Conservation (phyloP, 2,329 filamentous ascomycete genomes). For the Botrytis sinoallii region DNA sequence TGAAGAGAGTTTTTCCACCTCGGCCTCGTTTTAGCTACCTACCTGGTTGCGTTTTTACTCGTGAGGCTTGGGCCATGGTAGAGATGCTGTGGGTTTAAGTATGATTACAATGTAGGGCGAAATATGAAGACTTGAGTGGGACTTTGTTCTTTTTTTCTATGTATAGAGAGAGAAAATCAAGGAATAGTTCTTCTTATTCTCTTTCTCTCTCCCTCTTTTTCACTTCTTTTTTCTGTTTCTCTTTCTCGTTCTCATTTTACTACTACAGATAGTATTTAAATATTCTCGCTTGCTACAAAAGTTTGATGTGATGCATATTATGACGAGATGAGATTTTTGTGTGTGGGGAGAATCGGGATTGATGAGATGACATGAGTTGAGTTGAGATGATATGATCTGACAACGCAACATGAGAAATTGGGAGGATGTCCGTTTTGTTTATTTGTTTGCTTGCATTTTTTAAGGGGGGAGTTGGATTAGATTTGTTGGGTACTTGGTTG, state of each 20-base stretch:
- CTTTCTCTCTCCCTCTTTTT: neutral
- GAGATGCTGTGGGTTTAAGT: neutral
- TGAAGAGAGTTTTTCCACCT: neutral
- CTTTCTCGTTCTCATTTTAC: neutral
- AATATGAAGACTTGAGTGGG: too few species aligned
- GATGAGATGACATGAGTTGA: neutral
- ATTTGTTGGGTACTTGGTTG: too few species aligned
- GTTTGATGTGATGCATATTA: neutral
- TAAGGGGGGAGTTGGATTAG: too few species aligned
- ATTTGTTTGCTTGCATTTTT: too few species aligned
- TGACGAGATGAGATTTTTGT: neutral
- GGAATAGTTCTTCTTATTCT: neutral
- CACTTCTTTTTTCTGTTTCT: neutral
- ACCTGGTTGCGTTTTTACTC: neutral
- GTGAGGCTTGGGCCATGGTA: neutral
- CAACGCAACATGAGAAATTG: neutral
- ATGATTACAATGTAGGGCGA: too few species aligned
- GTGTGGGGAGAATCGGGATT: too few species aligned
- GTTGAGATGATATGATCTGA: neutral
- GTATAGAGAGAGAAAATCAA: neutral
- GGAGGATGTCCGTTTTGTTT: neutral
- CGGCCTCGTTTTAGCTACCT: too few species aligned
- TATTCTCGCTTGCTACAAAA: neutral
- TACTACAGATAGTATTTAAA: neutral
- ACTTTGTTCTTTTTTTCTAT: neutral